Base-by-base conservation (phyloP, 2,329 filamentous ascomycete genomes). In the Talaromyces verruculosus region DNA sequence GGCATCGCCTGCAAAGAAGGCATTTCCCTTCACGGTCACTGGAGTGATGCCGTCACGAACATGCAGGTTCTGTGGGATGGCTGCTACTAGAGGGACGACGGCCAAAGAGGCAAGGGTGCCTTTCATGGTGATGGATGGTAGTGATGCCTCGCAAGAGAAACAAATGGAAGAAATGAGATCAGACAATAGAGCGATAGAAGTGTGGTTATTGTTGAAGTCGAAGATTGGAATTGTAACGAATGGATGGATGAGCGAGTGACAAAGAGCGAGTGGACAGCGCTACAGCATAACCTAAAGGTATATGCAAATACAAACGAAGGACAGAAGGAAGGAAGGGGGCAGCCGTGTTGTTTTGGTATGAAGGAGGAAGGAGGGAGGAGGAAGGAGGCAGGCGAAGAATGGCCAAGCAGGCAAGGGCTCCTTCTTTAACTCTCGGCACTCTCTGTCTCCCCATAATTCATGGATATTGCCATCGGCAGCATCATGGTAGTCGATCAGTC, bases 21-120 rank as follows among this genome's bases (percentile, higher is more conserved):
- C 85, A 76, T 89, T 88, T 75, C 87, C 86, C 79, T 87, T 87
- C 71, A 88, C 84, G 30, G 83, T 85, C 72, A 89, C 80, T 19
- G 84, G 76, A n/a, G 84, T 84, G 43, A 87, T 73, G 53, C 79
- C 82, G 71, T 70, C 59, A 78, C 78, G 81, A 76, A 74, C 73
- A 13, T 30, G 35, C 70, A 76, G 35, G 65, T 61, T 74, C 69
- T 72, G 77, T 75, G 69, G 79, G 69, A 75, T 76, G 68, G 81
- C 84, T 43, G 80, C 81, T 66, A 81, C 81, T 68, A 82, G 71
- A 66, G 84, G 74, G 57, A 78, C 77, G 63, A 77, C 74, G 67
- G 77, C 78, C 69, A 83, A 71, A 65, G 84, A 74, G 58, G 79
- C 77, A 66, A 81, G 73, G 61, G 77, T 74, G 67, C 77, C 78